Conservation (phyloP, 805 yeast genomes). For the Cyberlindnera saturnus region DNA sequence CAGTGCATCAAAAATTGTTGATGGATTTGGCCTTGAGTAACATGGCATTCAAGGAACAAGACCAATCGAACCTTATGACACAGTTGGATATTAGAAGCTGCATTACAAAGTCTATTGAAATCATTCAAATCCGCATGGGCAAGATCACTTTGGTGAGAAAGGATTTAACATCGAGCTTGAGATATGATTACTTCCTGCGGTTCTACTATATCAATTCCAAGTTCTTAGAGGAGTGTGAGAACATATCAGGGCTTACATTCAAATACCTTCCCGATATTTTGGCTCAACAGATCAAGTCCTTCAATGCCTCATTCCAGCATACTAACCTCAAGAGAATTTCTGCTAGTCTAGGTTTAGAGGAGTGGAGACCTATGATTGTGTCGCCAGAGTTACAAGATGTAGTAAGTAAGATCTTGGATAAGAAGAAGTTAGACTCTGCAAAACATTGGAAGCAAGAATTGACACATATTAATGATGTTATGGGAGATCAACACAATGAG, state of each 20-base stretch:
- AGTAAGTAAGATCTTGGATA: slow-evolving; percentile 44
- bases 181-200: slow-evolving; percentile 57
- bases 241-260: slow-evolving; percentile 57
- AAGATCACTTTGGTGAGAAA: slow-evolving; percentile 73
- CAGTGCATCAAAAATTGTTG: slow-evolving; percentile 72
- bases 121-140: slow-evolving; percentile 70
- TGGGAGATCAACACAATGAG: background rate
- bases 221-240: slow-evolving; percentile 79
- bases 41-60: slow-evolving; percentile 25
- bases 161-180: slow-evolving; percentile 55
- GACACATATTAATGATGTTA: slow-evolving; percentile 16
- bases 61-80: slow-evolving; percentile 36
- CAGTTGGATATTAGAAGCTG: slow-evolving; percentile 62
- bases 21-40: slow-evolving; percentile 59
- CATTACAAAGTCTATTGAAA: slow-evolving; percentile 60
- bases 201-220: slow-evolving; percentile 60
- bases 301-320: slow-evolving; percentile 49
- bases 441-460: slow-evolving; percentile 40
- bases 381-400: slow-evolving; percentile 39
- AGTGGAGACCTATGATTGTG: slow-evolving; percentile 74
- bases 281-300: slow-evolving; percentile 59
- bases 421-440: slow-evolving; percentile 40
- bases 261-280: slow-evolving; percentile 62
- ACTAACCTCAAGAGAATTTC: slow-evolving; percentile 41
- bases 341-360: slow-evolving; percentile 54